These are phyloP conservation scores for Epichloe hybrida DNA, from an alignment of 2,329 filamentous ascomycete genomes.

Conservation along the genomic window DNA sequence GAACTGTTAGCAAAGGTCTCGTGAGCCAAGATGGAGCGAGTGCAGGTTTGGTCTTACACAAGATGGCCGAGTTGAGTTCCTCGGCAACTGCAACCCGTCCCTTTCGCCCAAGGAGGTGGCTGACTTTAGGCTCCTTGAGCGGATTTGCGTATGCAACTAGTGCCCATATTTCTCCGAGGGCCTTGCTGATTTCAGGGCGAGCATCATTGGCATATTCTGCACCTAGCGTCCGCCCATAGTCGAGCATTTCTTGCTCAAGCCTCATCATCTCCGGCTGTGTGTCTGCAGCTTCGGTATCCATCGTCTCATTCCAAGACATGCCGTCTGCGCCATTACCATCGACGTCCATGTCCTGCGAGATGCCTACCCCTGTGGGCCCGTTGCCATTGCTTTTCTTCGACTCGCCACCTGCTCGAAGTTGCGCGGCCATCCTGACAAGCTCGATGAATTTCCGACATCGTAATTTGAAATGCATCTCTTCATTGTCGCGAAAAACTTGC, in stretches of 20 bases:
- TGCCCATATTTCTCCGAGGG: constrained; percentile 74
- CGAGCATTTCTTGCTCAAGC: constrained; percentile 55
- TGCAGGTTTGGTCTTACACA: constrained; percentile 45
- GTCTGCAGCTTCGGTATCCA: constrained; percentile 29
- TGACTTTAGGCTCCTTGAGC: constrained; percentile 57
- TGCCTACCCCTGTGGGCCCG: constrained; percentile 20
- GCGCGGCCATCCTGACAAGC: constrained; percentile 68
- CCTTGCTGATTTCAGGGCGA: constrained; percentile 55
- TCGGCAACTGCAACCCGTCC: constrained; percentile 74
- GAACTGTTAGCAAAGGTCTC: not conserved
- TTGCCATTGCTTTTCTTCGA: constrained; percentile 31
- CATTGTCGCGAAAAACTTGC: constrained; percentile 63
- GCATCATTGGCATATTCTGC: constrained; percentile 63
- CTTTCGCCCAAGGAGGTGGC: constrained; percentile 61
- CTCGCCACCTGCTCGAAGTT: constrained; percentile 40
- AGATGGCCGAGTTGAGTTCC: constrained; percentile 83
- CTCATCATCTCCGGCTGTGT: constrained; percentile 23
- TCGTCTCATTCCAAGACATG: constrained; percentile 33
- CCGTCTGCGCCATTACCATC: constrained; percentile 35
- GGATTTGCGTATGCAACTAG: constrained; percentile 80
- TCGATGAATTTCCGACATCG: constrained; percentile 89
- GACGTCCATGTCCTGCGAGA: constrained; percentile 39
- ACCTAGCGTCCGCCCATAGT: constrained; percentile 67
- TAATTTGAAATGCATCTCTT: constrained; percentile 76
- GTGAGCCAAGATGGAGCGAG: not conserved